phyloP scores from a whole-genome alignment of 2,329 filamentous ascomycete species.

The Mariannaea elegans region DNA sequence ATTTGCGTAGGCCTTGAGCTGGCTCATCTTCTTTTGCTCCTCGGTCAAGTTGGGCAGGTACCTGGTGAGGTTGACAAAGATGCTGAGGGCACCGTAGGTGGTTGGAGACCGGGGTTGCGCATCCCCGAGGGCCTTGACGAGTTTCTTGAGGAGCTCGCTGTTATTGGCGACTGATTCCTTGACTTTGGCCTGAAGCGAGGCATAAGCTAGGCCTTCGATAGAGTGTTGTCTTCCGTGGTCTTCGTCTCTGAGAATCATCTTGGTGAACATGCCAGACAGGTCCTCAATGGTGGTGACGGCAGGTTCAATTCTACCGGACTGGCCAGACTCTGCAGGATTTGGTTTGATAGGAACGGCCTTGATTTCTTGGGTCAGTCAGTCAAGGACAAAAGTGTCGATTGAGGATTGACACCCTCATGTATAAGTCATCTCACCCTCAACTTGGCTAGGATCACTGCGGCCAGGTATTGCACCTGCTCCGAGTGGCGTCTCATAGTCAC shows the following conservation, averaged over 20 bases:
- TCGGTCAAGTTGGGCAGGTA: constrained; percentile 83
- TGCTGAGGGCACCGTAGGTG: constrained; percentile 86
- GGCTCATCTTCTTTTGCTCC: constrained; percentile 89
- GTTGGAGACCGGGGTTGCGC: constrained; percentile 72
- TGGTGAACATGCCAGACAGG: constrained; percentile 70
- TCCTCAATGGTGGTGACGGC: constrained; percentile 71
- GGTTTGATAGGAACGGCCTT: constrained; percentile 64
- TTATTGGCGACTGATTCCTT: constrained; percentile 84
- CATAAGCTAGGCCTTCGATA: constrained; percentile 91
- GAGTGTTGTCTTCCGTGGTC: constrained; percentile 71
- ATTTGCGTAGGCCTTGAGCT: constrained; percentile 94
- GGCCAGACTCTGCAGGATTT: constrained; percentile 48
- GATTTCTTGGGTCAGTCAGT: constrained; percentile 58
- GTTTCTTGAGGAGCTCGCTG: constrained; percentile 70
- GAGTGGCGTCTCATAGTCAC: constrained; percentile 69
- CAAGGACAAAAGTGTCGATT: constrained; percentile 39
- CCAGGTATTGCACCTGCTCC: constrained; percentile 68
- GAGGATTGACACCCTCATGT: background rate
- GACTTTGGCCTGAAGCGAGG: constrained; percentile 83
- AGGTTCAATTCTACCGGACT: constrained; percentile 55
- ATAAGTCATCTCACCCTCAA: constrained; percentile 58
- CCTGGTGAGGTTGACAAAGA: constrained; percentile 84
- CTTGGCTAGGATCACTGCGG: constrained; percentile 81
- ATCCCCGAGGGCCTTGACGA: constrained; percentile 71
- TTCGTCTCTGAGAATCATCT: constrained; percentile 70